Evolutionary conservation across 257 asterid species (phyloP).

Genomic region (Nemophila menziesii): DNA sequence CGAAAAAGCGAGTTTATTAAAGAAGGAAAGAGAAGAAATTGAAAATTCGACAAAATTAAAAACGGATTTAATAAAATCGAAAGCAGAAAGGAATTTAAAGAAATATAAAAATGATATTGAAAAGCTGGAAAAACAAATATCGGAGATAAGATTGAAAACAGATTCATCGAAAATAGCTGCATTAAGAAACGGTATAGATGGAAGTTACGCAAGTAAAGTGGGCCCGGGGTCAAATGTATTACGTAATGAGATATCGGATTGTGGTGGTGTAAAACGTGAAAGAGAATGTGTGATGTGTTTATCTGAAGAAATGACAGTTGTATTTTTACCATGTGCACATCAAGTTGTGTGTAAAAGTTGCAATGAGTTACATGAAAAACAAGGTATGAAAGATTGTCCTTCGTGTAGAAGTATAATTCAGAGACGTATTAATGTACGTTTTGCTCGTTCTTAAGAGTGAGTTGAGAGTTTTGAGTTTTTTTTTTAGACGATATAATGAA

Average conservation of each 20-base stretch:
- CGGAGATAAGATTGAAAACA: constrained; percentile 56
- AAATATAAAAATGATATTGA: constrained; percentile 58
- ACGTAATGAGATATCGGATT: constrained; percentile 17
- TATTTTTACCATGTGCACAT: constrained; percentile 95
- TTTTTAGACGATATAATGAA: background rate
- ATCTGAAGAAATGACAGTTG: constrained; percentile 90
- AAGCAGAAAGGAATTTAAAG: constrained; percentile 62
- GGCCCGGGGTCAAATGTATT: constrained; percentile 21
- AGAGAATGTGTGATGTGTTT: constrained; percentile 95
- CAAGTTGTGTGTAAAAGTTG: constrained; percentile 76
- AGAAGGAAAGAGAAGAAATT: constrained; percentile 57
- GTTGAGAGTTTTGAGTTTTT: too few relatives aligned
- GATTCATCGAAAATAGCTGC: constrained; percentile 85
- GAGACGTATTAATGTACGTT: constrained; percentile 74
- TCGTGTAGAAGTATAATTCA: constrained; percentile 81
- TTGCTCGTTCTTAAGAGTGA: constrained; percentile 47
- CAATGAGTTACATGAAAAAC: constrained; percentile 91
- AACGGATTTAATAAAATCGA: constrained; percentile 46
- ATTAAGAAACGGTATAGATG: constrained; percentile 64
- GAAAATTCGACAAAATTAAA: constrained; percentile 63
- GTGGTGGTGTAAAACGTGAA: constrained; percentile 70
- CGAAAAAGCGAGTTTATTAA: constrained; percentile 36
- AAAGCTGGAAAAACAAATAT: constrained; percentile 61
- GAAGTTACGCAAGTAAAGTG: constrained; percentile 55
- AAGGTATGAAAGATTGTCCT: constrained; percentile 98